Evolutionary conservation across 176 grass and related monocot species (phyloP), one percentile per base, ranked within the genome.

Genomic region (Musa acuminata): DNA sequence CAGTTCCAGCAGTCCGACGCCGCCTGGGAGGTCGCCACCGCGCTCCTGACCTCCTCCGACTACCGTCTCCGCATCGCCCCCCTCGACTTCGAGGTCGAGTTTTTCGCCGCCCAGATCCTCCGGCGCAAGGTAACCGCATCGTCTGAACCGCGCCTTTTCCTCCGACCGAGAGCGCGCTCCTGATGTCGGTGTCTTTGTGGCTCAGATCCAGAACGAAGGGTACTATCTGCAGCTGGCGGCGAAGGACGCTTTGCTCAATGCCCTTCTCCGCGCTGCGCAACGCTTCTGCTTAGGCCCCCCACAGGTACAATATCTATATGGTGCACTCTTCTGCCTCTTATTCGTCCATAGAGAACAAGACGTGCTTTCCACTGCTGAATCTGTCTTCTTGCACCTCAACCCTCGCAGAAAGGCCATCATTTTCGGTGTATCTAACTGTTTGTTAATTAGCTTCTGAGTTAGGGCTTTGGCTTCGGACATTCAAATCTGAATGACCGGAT

Each of bases 101-200:
- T 88, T 73, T 88, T 88, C 73, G 86, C 86, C 74, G 86, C 86
- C 50, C 86, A 88, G 77, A 88, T 88, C 52, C 86, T 88, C 55
- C 85, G 85, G 16, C 86, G 86, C 82, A 88, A 88, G 85, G 81
- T 87, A 62, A 65, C 51, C 48, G 51, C 57, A 51, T 17, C 9
- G 43, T 17, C 13, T 29, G 2, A 51, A 25, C 20, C 3, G 17
- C 49, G 70, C 72, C 27, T 26, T 2, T 13, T 62, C 19, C 27
- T 70, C 50, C 52, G 6, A 67, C 16, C 43, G 35, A 49, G 10
- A 17, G 26, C 26, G 22, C 3, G 71, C 24, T 62, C 20, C 1
- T 49, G 14, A 14, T 29, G 51, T 9, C 29, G 2, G 13, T 25
- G 0, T n/a, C 50, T 72, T 71, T 68, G 24, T 72, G 2, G 17